These are phyloP conservation scores for Cenchrus americanus DNA, from an alignment of 176 grass and related monocot genomes.

Conservation along the genomic window DNA sequence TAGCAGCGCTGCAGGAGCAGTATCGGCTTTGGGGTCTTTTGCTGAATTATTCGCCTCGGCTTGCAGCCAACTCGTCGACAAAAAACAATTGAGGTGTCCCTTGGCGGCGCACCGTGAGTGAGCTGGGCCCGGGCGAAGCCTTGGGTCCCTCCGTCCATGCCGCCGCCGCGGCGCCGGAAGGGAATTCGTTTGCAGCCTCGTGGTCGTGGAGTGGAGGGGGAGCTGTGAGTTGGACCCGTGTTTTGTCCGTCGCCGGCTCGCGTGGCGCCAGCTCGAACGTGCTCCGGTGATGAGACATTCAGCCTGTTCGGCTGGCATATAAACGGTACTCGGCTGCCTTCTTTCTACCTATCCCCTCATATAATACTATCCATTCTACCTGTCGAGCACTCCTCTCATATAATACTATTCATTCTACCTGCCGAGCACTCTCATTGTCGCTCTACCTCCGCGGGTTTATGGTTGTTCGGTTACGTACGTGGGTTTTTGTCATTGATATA, in stretches of 20 bases:
- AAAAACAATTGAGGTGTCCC: neutral
- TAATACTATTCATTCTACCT: too few relatives aligned
- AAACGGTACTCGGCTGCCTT: too few relatives aligned
- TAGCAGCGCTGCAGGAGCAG: too few relatives aligned
- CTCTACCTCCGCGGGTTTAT: too few relatives aligned
- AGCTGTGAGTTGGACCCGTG: slow-evolving; percentile 26
- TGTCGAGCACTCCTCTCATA: too few relatives aligned
- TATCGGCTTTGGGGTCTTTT: too few relatives aligned
- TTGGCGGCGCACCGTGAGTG: neutral
- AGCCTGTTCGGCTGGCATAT: too few relatives aligned
- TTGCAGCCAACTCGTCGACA: neutral
- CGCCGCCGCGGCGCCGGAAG: neutral
- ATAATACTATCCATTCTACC: too few relatives aligned
- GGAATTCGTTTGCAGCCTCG: neutral
- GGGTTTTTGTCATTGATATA: too few relatives aligned
- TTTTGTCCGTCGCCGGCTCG: slow-evolving; percentile 14
- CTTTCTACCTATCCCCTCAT: too few relatives aligned
- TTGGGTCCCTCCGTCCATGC: neutral
- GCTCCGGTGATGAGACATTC: neutral
- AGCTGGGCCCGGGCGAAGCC: neutral
- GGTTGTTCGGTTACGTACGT: too few relatives aligned
- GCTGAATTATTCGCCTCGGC: neutral
- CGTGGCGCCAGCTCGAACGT: slow-evolving; percentile 16
- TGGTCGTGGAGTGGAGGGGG: neutral
- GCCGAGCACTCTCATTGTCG: too few relatives aligned